Evolutionary conservation across 345 rosid species (phyloP).

Genomic region (Sisymbrium irio): DNA sequence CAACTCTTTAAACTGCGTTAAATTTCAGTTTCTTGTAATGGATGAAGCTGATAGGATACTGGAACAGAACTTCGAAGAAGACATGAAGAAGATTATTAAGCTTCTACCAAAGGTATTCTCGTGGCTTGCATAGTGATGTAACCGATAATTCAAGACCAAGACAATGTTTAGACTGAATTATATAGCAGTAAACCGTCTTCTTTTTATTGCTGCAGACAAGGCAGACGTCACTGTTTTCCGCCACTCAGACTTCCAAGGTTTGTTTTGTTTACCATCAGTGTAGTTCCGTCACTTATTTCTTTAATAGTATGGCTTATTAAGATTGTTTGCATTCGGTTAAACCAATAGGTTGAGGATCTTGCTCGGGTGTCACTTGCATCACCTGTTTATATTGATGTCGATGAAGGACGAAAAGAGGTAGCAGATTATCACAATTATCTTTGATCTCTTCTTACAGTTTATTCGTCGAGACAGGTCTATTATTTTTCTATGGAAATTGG

Average conservation of each 20-base stretch:
- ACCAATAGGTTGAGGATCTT: constrained; percentile 82
- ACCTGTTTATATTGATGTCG: constrained; percentile 83
- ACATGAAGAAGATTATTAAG: constrained; percentile 90
- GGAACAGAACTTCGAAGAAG: constrained; percentile 98
- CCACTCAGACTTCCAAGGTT: constrained; percentile 92
- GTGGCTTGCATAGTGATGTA: too few relatives aligned
- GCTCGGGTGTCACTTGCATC: constrained; percentile 83
- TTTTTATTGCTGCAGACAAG: constrained; percentile 56
- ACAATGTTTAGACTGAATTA: too few relatives aligned
- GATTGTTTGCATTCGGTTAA: neutral
- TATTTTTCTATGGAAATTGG: constrained; percentile 8
- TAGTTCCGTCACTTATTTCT: neutral
- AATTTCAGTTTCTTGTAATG: constrained; percentile 74
- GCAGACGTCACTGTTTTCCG: constrained; percentile 96
- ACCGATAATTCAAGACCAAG: too few relatives aligned
- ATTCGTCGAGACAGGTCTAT: neutral
- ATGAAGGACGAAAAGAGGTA: constrained; percentile 87
- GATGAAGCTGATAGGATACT: constrained; percentile 97
- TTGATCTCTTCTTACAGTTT: neutral
- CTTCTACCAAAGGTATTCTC: constrained; percentile 78
- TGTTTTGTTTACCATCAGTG: constrained; percentile 27
- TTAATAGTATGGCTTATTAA: neutral
- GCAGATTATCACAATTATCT: neutral
- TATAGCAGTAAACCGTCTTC: neutral
- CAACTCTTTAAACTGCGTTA: neutral